A percentile compares a stretch with the other conserved stretches of the same genome.
phyloP scores from a whole-genome alignment of 768 basidiomycete genomes.

The Termitomyces sp. region DNA sequence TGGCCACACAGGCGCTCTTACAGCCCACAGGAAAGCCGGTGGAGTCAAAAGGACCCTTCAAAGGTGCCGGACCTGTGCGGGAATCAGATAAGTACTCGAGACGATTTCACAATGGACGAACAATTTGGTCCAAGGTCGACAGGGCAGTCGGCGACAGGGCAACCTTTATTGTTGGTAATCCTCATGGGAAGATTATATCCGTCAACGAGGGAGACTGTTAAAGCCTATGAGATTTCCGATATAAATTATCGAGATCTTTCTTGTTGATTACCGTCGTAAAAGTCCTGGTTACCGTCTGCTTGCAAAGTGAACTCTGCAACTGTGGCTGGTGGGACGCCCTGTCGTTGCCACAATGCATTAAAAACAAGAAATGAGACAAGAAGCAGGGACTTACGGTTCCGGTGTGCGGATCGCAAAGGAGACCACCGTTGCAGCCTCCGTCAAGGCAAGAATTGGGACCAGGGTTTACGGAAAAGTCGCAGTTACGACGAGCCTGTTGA shows the following conservation, averaged over 20 bases:
- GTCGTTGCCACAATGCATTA: not conserved
- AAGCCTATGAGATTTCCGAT: not conserved
- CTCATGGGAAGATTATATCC: constrained; percentile 53
- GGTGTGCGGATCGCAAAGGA: constrained; percentile 44
- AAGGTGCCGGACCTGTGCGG: constrained; percentile 29
- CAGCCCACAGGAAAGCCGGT: constrained; percentile 46
- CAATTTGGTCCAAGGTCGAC: constrained; percentile 52
- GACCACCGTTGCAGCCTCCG: constrained; percentile 68
- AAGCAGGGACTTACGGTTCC: constrained; percentile 36
- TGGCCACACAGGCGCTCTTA: constrained; percentile 41
- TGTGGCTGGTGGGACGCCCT: constrained; percentile 64
- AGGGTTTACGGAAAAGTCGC: constrained; percentile 49
- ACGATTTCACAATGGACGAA: constrained; percentile 10
- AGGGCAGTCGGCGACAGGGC: constrained; percentile 41
- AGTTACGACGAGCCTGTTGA: constrained; percentile 54
- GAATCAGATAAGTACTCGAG: not conserved
- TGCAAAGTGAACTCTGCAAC: constrained; percentile 65
- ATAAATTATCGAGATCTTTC: too few species aligned
- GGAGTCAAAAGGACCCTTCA: constrained; percentile 43
- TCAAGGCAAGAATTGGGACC: constrained; percentile 56
- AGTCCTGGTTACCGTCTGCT: constrained; percentile 38
- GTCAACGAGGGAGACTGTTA: constrained; percentile 49
- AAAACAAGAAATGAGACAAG: not conserved
- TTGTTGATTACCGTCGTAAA: constrained; percentile 45
- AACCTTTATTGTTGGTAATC: constrained; percentile 44